phyloP scores from a whole-genome alignment of 164 flowering plant genomes.

The Vitis amurensis region DNA sequence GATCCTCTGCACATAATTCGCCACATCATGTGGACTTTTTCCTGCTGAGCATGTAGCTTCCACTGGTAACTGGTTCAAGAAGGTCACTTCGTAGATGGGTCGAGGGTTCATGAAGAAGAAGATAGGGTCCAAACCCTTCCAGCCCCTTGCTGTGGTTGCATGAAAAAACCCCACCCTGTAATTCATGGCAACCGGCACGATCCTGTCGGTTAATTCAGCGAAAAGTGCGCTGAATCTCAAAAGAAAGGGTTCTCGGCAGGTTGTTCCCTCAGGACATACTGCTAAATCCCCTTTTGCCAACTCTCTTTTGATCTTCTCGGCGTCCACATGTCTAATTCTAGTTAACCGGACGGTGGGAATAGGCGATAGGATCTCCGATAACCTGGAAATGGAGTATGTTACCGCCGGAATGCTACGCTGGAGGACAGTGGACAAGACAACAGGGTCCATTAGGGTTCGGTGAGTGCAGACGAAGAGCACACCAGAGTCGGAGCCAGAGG shows the following conservation, averaged over 20 bases:
- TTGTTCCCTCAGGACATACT: conserved; percentile 96
- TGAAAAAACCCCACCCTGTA: conserved; percentile 88
- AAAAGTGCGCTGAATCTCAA: conserved; percentile 88
- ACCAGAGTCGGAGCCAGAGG: conserved; percentile 46
- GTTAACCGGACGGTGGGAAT: conserved; percentile 88
- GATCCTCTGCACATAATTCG: conserved; percentile 86
- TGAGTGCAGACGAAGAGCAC: conserved; percentile 95
- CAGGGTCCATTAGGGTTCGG: conserved; percentile 94
- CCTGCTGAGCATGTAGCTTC: conserved; percentile 92
- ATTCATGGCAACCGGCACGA: conserved; percentile 97
- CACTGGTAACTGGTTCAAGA: conserved; percentile 80
- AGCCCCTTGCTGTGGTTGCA: conserved; percentile 93
- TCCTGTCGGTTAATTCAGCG: conserved; percentile 85
- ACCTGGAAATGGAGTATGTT: conserved; percentile 83
- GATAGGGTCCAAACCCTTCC: conserved; percentile 85
- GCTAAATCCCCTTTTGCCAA: conserved; percentile 71
- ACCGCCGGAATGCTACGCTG: conserved; percentile 77
- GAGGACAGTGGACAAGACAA: conserved; percentile 72
- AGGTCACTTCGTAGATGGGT: conserved; percentile 86
- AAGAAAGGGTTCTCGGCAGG: conserved; percentile 90
- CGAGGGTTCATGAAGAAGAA: conserved; percentile 97
- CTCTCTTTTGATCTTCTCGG: conserved; percentile 56
- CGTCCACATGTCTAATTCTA: conserved; percentile 71
- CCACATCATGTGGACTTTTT: conserved; percentile 84
- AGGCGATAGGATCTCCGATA: conserved; percentile 88